Base-by-base conservation (phyloP, 257 asterid species). In the Gardenia jasminoides region DNA sequence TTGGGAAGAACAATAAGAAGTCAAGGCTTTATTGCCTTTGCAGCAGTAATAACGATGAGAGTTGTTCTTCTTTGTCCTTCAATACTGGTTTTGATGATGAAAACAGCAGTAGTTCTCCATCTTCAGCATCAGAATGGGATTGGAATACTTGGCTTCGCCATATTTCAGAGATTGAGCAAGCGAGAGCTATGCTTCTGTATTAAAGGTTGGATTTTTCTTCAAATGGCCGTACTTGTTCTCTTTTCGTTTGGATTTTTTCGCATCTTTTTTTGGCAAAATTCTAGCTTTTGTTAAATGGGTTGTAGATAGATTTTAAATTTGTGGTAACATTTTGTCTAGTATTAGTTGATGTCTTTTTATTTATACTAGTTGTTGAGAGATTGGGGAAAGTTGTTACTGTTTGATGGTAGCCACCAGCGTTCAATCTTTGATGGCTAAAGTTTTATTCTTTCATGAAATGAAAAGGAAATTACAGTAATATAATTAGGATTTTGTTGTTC, bases 91-190 rank as follows among this genome's bases (percentile, higher is more conserved):
- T 74, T 30, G 87, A 80, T n/a, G 87, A 80, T 70, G 78, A 74
- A 54, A 78, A 47, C 58, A 81, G 31, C 59, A 65, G 24, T 30
- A 52, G 80, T 75, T 84, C 87, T 78, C 73, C 84, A 44, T 75
- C 91, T 58, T 82, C 91, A 19, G 77, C 83, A 7, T 85, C 85
- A 6, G 95, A 86, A 73, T 95, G 98, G 99, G 96, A 95, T 87
- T 93, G 98, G 98, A 91, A 86, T 76, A 82, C 88, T 79, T 94
- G 98, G 98, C 89, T 88, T 26, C 91, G 94, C 79, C 88, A 94
- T 89, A 92, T 94, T 81, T 83, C 94, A 39, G 98, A 91, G 84
- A 91, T 91, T 83, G 98, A 94, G 78, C 97, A 90, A 89, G 93
- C 93, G 97, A 94, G 84, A 92, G 88, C 85, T 88, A 88, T 81